Evolutionary conservation across 306 rosid species (phyloP).

Genomic region (Vigna unguiculata): DNA sequence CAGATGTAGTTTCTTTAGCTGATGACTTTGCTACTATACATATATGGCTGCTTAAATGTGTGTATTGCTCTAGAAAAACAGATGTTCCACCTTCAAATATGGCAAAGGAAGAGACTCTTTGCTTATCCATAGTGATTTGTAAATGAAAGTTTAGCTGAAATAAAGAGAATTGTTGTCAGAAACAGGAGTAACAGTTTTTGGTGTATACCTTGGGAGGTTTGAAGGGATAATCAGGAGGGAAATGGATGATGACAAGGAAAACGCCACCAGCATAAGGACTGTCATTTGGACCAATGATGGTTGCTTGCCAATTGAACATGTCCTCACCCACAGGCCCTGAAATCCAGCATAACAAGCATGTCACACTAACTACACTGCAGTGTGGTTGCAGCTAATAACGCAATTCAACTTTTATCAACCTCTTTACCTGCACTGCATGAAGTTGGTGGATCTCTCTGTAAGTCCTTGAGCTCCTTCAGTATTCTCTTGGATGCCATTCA

Average conservation of each 20-base stretch:
- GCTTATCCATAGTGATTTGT: slow-evolving; percentile 3
- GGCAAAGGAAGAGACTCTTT: slow-evolving; percentile 25
- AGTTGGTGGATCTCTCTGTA: slow-evolving; percentile 97
- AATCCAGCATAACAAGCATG: slow-evolving; percentile 41
- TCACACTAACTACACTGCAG: slow-evolving; percentile 1
- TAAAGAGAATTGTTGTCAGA: slow-evolving; percentile 1
- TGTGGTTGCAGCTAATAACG: neutral
- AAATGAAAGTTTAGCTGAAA: slow-evolving; percentile 12
- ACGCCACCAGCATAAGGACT: slow-evolving; percentile 96
- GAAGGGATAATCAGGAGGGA: slow-evolving; percentile 97
- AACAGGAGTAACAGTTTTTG: slow-evolving; percentile 4
- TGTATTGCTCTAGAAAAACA: neutral
- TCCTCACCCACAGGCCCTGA: slow-evolving; percentile 92
- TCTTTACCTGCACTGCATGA: slow-evolving; percentile 95
- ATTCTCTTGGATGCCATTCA: slow-evolving; percentile 93
- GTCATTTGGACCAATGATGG: slow-evolving; percentile 95
- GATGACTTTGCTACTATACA: neutral
- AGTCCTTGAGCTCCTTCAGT: slow-evolving; percentile 89
- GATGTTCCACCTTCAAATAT: slow-evolving; percentile 25
- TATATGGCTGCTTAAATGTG: neutral
- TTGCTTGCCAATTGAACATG: slow-evolving; percentile 99
- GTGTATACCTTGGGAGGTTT: slow-evolving; percentile 89
- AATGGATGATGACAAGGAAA: slow-evolving; percentile 87
- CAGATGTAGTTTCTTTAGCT: neutral
- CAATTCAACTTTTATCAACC: slow-evolving; percentile 7